phyloP scores from a whole-genome alignment of 495 filamentous ascomycete species.

The Podospora pseudocomata region DNA sequence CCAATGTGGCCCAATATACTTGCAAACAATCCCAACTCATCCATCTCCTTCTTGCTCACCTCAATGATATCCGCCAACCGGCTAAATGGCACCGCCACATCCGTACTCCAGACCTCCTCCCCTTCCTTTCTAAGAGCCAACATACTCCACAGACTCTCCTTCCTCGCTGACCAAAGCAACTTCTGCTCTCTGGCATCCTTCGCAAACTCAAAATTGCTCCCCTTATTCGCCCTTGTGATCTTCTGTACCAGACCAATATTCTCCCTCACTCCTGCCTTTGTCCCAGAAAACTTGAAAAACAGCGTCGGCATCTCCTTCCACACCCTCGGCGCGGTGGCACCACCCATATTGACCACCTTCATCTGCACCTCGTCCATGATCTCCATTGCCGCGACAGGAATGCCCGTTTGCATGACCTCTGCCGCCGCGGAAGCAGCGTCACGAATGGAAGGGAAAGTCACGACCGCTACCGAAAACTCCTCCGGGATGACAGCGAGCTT shows the following conservation, averaged over 20 bases:
- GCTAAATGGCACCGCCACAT: slow-evolving; percentile 86
- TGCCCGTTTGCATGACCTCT: slow-evolving; percentile 64
- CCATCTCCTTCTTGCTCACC: slow-evolving; percentile 83
- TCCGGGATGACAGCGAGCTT: slow-evolving; percentile 72
- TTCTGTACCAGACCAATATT: slow-evolving; percentile 61
- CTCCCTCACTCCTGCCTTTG: slow-evolving; percentile 63
- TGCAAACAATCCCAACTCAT: slow-evolving; percentile 77
- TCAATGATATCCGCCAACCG: slow-evolving; percentile 87
- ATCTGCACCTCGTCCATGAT: slow-evolving; percentile 84
- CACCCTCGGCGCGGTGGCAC: slow-evolving; percentile 58
- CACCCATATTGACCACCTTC: slow-evolving; percentile 69
- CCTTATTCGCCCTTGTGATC: slow-evolving; percentile 59
- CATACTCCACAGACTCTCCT: slow-evolving; percentile 74
- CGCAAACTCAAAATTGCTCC: slow-evolving; percentile 72
- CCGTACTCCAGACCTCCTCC: slow-evolving; percentile 68
- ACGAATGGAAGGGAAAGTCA: slow-evolving; percentile 68
- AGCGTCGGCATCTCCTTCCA: slow-evolving; percentile 77
- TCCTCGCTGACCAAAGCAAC: slow-evolving; percentile 70
- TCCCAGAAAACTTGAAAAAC: slow-evolving; percentile 83
- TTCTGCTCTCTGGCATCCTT: slow-evolving; percentile 63
- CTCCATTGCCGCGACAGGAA: slow-evolving; percentile 76
- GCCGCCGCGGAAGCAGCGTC: slow-evolving; percentile 68
- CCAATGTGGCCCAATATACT: slow-evolving; percentile 81
- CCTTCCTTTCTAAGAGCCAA: slow-evolving; percentile 60
- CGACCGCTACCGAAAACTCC: slow-evolving; percentile 70